phyloP scores from a whole-genome alignment of 768 basidiomycete genomes.

The Phanerodontia chrysosporium region DNA sequence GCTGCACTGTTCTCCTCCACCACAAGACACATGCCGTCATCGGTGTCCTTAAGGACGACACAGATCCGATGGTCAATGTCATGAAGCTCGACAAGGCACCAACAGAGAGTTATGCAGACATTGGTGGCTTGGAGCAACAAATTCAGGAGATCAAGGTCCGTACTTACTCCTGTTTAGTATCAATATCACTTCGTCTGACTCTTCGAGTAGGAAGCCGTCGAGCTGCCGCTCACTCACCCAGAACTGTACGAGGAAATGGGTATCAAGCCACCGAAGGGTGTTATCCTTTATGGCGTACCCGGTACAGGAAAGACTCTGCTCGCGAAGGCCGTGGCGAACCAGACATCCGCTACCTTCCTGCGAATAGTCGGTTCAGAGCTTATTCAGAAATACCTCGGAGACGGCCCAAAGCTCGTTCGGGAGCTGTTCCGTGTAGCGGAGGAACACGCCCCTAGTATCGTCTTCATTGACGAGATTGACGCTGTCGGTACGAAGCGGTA shows the following conservation, averaged over 20 bases:
- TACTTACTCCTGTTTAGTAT: background rate
- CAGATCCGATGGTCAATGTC: slow-evolving; percentile 93
- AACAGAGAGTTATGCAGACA: slow-evolving; percentile 97
- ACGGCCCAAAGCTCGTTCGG: slow-evolving; percentile 96
- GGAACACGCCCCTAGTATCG: slow-evolving; percentile 96
- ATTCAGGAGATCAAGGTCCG: slow-evolving; percentile 97
- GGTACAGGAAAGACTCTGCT: slow-evolving; percentile 98
- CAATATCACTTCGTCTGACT: background rate
- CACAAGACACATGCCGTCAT: slow-evolving; percentile 95
- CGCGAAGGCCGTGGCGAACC: slow-evolving; percentile 96
- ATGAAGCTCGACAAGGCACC: slow-evolving; percentile 99
- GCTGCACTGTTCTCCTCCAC: slow-evolving; percentile 90
- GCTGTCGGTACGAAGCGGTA: slow-evolving; percentile 97
- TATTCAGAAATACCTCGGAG: slow-evolving; percentile 99
- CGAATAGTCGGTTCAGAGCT: slow-evolving; percentile 97
- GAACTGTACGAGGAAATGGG: slow-evolving; percentile 99
- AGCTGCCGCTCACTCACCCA: slow-evolving; percentile 94
- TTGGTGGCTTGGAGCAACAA: slow-evolving; percentile 93
- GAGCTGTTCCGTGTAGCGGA: slow-evolving; percentile 97
- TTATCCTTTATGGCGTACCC: slow-evolving; percentile 97
- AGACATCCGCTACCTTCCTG: slow-evolving; percentile 96
- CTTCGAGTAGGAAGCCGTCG: slow-evolving; percentile 84
- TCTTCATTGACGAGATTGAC: slow-evolving; percentile 99
- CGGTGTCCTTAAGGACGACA: slow-evolving; percentile 92
- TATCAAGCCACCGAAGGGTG: slow-evolving; percentile 98